Evolutionary conservation across 2,329 filamentous ascomycete genomes (phyloP).

Genomic region (Tolypocladium ovalisporum): DNA sequence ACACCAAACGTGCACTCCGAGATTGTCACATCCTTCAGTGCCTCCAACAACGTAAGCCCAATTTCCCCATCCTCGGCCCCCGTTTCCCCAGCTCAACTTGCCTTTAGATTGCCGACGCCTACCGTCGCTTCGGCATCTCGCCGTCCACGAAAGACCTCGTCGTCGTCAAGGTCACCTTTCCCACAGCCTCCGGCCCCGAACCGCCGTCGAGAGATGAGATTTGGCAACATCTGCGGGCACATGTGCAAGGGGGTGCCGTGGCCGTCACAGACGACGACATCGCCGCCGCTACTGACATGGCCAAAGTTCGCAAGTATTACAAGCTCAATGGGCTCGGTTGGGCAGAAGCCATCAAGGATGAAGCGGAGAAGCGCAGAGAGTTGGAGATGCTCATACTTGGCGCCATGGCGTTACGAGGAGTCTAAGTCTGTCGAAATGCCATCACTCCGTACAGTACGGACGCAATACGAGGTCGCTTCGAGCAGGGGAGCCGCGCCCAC

Average conservation of each 20-base stretch:
- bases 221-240: conserved; percentile 45
- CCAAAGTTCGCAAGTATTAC: conserved; percentile 72
- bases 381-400: conserved; percentile 62
- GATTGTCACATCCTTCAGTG: conserved; percentile 68
- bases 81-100: conserved; percentile 1
- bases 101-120: conserved; percentile 75
- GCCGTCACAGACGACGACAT: conserved; percentile 56
- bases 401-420: conserved; percentile 53
- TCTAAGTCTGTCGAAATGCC: conserved; percentile 9
- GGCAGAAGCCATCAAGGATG: conserved; percentile 33
- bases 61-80: background rate
- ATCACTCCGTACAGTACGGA: background rate
- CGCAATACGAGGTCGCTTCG: background rate
- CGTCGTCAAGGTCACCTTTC: conserved; percentile 64
- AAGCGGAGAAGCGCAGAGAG: conserved; percentile 34
- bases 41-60: conserved; percentile 63
- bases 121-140: conserved; percentile 75
- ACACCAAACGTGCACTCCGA: conserved; percentile 85
- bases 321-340: conserved; percentile 59
- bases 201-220: conserved; percentile 33
- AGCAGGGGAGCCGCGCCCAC: background rate
- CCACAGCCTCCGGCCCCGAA: conserved; percentile 30
- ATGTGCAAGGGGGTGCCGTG: conserved; percentile 50
- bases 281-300: conserved; percentile 46
- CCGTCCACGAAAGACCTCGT: conserved; percentile 62